Percentiles rank a stretch among this genome's conserved stretches.
These are phyloP conservation scores for Collybiopsis confluens DNA, from an alignment of 768 basidiomycete genomes.

Conservation along the genomic window DNA sequence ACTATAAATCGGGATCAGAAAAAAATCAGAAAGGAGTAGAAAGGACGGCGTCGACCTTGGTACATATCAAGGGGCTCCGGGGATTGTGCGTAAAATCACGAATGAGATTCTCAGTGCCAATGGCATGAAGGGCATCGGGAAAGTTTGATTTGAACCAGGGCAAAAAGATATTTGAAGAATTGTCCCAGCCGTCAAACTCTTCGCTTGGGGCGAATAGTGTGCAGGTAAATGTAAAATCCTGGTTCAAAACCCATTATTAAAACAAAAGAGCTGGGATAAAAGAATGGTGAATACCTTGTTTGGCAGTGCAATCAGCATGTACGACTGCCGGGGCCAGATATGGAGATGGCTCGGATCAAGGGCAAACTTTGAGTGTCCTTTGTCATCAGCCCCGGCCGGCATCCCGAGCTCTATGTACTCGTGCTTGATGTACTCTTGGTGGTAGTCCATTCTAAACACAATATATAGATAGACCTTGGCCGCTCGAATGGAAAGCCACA, in stretches of 20 bases:
- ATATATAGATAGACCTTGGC: too few relatives aligned
- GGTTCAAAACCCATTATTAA: slow-evolving; percentile 6
- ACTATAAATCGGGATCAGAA: slow-evolving; percentile 35
- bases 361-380: slow-evolving; percentile 65
- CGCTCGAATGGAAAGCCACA: slow-evolving; percentile 26
- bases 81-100: slow-evolving; percentile 82
- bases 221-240: slow-evolving; percentile 98
- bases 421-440: slow-evolving; percentile 92
- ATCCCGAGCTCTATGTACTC: slow-evolving; percentile 97
- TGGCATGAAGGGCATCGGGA: slow-evolving; percentile 80
- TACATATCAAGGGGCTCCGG: slow-evolving; percentile 84
- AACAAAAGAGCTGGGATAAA: slow-evolving; percentile 7
- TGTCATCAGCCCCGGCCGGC: slow-evolving; percentile 66
- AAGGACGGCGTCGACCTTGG: slow-evolving; percentile 58
- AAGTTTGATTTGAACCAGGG: slow-evolving; percentile 83
- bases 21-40: slow-evolving; percentile 13
- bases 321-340: slow-evolving; percentile 98
- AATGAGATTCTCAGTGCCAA: slow-evolving; percentile 76
- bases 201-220: slow-evolving; percentile 88
- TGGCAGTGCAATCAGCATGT: slow-evolving; percentile 98
- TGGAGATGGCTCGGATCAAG: slow-evolving; percentile 96
- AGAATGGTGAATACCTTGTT: slow-evolving; percentile 64
- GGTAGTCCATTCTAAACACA: slow-evolving; percentile 86
- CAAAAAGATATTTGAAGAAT: slow-evolving; percentile 50
- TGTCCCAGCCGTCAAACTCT: slow-evolving; percentile 67